phyloP scores from a whole-genome alignment of 345 rosid species.

The Populus tremula region DNA sequence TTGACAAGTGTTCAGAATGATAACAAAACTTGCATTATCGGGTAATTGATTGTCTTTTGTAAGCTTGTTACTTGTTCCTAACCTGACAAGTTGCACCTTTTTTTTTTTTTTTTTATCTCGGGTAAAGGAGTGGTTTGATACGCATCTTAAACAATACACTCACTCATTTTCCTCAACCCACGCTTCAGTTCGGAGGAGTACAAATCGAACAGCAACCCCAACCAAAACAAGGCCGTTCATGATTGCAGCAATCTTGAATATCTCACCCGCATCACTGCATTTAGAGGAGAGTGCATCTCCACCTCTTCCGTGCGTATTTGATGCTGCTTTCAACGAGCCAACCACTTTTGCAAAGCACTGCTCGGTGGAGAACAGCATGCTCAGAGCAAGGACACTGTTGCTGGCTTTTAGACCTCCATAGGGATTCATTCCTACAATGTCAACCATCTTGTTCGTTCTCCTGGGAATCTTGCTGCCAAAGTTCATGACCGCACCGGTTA shows the following conservation, averaged over 20 bases:
- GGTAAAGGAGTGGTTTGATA: neutral
- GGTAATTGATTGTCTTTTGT: neutral
- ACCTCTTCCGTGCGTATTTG: constrained; percentile 26
- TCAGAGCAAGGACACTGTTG: constrained; percentile 37
- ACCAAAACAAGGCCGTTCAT: constrained; percentile 56
- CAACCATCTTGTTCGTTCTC: constrained; percentile 20
- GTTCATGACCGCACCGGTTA: constrained; percentile 24
- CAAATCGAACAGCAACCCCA: constrained; percentile 64
- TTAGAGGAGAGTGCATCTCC: constrained; percentile 41
- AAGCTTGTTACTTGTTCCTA: too few species aligned
- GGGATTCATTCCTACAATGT: constrained; percentile 41
- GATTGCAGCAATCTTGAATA: constrained; percentile 54
- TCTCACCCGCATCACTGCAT: constrained; percentile 35
- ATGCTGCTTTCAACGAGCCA: constrained; percentile 37
- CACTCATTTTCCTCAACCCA: constrained; percentile 54
- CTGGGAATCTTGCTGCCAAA: constrained; percentile 7
- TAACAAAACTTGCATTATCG: neutral
- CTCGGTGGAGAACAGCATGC: constrained; percentile 31
- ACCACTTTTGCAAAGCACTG: constrained; percentile 45
- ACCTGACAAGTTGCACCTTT: too few species aligned
- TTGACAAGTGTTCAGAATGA: neutral
- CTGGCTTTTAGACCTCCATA: constrained; percentile 51
- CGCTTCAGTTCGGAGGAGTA: constrained; percentile 55
- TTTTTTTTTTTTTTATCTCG: neutral
- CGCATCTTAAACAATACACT: neutral